Conservation (phyloP, 345 rosid genomes). For the Eucalyptus guilfoylei region DNA sequence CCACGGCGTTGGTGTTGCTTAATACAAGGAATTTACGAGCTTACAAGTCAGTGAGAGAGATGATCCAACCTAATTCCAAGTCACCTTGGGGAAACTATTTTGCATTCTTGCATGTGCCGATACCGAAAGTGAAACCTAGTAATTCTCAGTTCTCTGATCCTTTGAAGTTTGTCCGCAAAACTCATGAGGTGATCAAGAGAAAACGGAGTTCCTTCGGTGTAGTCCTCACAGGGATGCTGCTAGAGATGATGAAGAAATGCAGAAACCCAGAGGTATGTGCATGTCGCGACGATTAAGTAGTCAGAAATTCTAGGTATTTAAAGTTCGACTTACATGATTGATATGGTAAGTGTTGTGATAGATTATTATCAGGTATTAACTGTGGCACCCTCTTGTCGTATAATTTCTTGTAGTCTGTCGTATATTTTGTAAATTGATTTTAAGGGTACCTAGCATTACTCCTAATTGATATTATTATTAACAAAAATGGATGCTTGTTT, state of each 20-base stretch:
- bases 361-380: too few relatives aligned
- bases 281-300: too few relatives aligned
- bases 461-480: background rate
- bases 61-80: constrained; percentile 13
- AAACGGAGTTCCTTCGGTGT: constrained; percentile 14
- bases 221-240: constrained; percentile 2
- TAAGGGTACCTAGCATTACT: background rate
- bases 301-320: too few relatives aligned
- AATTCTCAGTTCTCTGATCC: background rate
- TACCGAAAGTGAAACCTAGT: constrained; percentile 1
- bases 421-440: background rate
- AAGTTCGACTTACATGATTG: background rate
- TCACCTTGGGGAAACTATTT: constrained; percentile 34
- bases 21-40: constrained; percentile 22
- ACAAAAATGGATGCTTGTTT: background rate
- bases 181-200: background rate
- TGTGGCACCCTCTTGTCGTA: background rate
- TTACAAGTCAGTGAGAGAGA: constrained; percentile 30
- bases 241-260: constrained; percentile 4
- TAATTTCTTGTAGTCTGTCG: background rate
- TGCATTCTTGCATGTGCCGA: constrained; percentile 12
- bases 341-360: background rate
- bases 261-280: constrained; percentile 17
- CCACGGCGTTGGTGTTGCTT: constrained; percentile 32
- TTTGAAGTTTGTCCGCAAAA: constrained; percentile 2